phyloP scores from a whole-genome alignment of 805 yeast genomes.

The Yamadazyma takamatsuzukensis region DNA sequence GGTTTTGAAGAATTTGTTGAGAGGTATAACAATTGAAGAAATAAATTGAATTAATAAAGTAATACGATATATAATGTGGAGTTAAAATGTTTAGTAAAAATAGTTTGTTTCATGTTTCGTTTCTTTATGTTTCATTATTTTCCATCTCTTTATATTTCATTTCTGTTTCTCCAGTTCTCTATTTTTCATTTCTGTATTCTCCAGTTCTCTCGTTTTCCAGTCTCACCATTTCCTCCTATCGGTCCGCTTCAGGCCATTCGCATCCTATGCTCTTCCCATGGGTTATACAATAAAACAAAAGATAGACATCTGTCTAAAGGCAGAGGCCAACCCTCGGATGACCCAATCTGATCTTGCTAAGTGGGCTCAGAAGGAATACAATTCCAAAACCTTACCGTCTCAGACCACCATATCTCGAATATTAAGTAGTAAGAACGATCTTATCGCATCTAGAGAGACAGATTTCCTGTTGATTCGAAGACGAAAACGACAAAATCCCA shows the following conservation, averaged over 20 bases:
- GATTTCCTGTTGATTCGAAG: slow-evolving; percentile 51
- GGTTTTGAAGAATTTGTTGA: slow-evolving; percentile 5
- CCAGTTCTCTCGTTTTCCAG: too few relatives aligned
- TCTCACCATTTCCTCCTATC: too few relatives aligned
- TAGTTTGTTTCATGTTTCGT: neutral
- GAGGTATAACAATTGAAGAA: too few relatives aligned
- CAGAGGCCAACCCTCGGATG: slow-evolving; percentile 66
- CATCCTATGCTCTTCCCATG: too few relatives aligned
- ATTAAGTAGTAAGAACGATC: slow-evolving; percentile 51
- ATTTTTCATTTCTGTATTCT: neutral
- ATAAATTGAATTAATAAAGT: too few relatives aligned
- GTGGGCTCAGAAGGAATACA: slow-evolving; percentile 59
- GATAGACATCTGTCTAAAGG: slow-evolving; percentile 63
- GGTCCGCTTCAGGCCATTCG: too few relatives aligned
- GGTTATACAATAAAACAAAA: slow-evolving; percentile 60
- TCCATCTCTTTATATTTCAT: neutral
- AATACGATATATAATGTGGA: too few relatives aligned
- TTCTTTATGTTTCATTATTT: neutral
- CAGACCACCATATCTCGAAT: slow-evolving; percentile 67
- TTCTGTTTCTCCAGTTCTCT: neutral
- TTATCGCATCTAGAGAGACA: slow-evolving; percentile 47
- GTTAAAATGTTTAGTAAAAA: too few relatives aligned
- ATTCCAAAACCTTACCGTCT: slow-evolving; percentile 52
- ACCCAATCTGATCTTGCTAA: slow-evolving; percentile 61
- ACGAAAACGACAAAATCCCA: slow-evolving; percentile 51